Evolutionary conservation across 2,329 filamentous ascomycete genomes (phyloP), one percentile per base, ranked within the genome.

Genomic region (Dactylellina sp.): DNA sequence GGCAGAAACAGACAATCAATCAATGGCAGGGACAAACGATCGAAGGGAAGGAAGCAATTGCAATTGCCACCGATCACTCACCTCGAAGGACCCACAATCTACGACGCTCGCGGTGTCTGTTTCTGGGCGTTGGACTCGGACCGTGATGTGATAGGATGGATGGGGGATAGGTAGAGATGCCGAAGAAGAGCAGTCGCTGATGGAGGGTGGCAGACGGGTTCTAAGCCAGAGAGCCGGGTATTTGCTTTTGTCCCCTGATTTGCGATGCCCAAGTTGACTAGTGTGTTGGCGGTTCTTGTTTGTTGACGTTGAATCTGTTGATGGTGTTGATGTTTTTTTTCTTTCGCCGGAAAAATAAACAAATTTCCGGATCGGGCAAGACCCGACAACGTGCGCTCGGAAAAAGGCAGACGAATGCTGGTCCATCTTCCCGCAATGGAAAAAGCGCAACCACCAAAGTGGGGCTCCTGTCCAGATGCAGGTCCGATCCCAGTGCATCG

Each of bases 181-280:
- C 28, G 20, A 40, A 7, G 57, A 25, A 2, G 44, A 14, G 32
- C 16, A n/a, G 24, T 37, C 2, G 42, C 16, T 20, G 5, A 24
- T 46, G 42, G 16, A 5, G 42, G 14, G 20, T 9, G 16, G 42
- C n/a, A 20, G 42, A n/a, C n/a, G n/a, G n/a, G n/a, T n/a, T n/a
- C n/a, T n/a, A n/a, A n/a, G n/a, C n/a, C n/a, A n/a, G n/a, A n/a
- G n/a, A n/a, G n/a, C n/a, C 42, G 42, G 42, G 50, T 65, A 68
- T 40, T 68, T 70, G 64, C 55, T 60, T 70, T 53, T 68, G 28
- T 20, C 63, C 53, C 63, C 44, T 59, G 52, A 42, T 57, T 50
- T 55, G 53, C 40, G 47, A 24, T 20, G 25, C 25, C 35, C 28
- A 2, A 4, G 4, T 25, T 12, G 16, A n/a, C 18, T 14, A 20